A percentile compares a stretch with the other conserved stretches of the same genome.
Conservation (phyloP, 768 basidiomycete genomes). For the Amanita rimosa region DNA sequence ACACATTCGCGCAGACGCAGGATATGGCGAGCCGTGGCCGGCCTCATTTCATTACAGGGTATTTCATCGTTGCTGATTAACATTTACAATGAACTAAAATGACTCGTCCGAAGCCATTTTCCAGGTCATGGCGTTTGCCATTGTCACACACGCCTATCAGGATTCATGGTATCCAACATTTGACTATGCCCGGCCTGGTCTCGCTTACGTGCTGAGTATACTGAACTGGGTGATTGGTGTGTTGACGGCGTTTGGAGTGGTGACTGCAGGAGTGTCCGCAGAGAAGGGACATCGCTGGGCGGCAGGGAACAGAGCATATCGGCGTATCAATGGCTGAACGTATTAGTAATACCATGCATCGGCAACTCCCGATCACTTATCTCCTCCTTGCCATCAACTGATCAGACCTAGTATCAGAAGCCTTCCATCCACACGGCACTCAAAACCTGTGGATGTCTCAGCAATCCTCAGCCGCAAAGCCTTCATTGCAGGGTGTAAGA, state of each 20-base stretch:
- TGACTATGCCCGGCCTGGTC: conserved; percentile 49
- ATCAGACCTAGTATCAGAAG: background rate
- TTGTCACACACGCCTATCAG: conserved; percentile 52
- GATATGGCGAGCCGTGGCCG: conserved; percentile 67
- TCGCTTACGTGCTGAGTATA: conserved; percentile 46
- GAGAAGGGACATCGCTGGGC: conserved; percentile 61
- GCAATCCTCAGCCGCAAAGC: conserved; percentile 74
- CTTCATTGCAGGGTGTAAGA: conserved; percentile 87
- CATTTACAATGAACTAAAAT: background rate
- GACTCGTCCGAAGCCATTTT: conserved; percentile 31
- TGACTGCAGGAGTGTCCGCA: conserved; percentile 53
- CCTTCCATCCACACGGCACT: conserved; percentile 1
- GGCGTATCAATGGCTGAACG: conserved; percentile 17
- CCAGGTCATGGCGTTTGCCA: conserved; percentile 48
- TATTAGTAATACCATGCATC: background rate
- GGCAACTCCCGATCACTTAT: conserved; percentile 2
- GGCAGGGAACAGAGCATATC: conserved; percentile 63
- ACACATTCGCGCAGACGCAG: conserved; percentile 64
- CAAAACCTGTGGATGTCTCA: conserved; percentile 77
- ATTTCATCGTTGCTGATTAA: conserved; percentile 8
- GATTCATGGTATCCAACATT: conserved; percentile 36
- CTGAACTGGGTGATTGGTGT: conserved; percentile 52
- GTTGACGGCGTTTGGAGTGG: conserved; percentile 38
- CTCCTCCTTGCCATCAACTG: background rate
- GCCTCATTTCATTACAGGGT: conserved; percentile 55